phyloP scores from a whole-genome alignment of 768 basidiomycete species.

The Auriculariales sp. region DNA sequence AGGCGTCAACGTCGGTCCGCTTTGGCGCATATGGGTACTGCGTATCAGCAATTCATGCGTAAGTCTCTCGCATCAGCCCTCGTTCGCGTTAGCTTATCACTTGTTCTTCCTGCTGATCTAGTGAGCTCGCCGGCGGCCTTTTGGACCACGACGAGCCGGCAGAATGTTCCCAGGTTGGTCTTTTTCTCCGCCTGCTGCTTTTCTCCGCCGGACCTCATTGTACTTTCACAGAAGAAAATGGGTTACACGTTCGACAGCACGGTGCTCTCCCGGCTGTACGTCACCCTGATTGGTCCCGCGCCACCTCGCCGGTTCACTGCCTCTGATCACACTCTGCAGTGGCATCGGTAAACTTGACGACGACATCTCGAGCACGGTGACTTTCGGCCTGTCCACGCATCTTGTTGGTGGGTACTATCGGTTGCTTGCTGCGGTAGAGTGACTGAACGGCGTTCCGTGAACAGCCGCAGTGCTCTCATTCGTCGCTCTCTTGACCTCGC shows the following conservation, averaged over 20 bases:
- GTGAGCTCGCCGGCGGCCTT: not conserved
- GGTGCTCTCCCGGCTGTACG: slow-evolving; percentile 31
- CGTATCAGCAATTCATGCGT: slow-evolving; percentile 31
- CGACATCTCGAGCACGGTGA: slow-evolving; percentile 28
- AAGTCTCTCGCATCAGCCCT: slow-evolving; percentile 9
- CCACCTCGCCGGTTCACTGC: slow-evolving; percentile 4
- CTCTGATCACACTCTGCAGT: slow-evolving; percentile 17
- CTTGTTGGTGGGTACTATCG: slow-evolving; percentile 29
- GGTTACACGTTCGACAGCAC: slow-evolving; percentile 42
- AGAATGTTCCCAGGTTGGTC: not conserved
- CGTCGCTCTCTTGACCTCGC: slow-evolving; percentile 31
- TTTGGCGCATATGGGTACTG: slow-evolving; percentile 60
- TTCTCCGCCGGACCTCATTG: not conserved
- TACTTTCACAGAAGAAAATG: slow-evolving; percentile 24
- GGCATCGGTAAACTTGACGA: slow-evolving; percentile 22
- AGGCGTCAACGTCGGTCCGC: slow-evolving; percentile 22
- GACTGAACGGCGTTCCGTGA: slow-evolving; percentile 2
- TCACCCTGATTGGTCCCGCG: slow-evolving; percentile 9
- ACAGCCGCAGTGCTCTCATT: slow-evolving; percentile 38
- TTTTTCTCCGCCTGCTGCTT: no score
- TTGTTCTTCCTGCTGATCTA: not conserved
- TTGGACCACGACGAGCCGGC: not conserved
- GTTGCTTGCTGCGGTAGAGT: not conserved
- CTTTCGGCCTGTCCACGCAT: slow-evolving; percentile 37
- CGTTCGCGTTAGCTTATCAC: not conserved